These are phyloP conservation scores for Diaporthe amygdali DNA, from an alignment of 2,329 filamentous ascomycete genomes.

Conservation along the genomic window DNA sequence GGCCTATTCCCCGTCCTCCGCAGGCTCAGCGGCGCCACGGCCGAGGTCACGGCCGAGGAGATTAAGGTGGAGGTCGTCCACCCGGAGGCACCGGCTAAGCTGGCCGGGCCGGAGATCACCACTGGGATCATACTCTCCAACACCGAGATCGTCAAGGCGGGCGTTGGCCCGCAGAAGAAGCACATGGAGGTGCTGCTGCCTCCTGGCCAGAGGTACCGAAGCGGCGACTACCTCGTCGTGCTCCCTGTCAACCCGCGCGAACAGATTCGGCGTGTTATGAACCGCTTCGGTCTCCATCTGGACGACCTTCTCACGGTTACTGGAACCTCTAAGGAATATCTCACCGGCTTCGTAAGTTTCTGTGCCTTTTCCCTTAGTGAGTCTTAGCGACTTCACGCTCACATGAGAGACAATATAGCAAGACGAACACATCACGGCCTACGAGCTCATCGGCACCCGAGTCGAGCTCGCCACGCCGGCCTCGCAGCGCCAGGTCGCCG, in stretches of 20 bases:
- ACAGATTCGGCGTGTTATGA: constrained; percentile 59
- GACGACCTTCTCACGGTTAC: constrained; percentile 61
- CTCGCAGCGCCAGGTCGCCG: constrained; percentile 28
- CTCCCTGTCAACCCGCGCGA: constrained; percentile 62
- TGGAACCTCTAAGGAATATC: constrained; percentile 37
- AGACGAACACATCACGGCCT: constrained; percentile 25
- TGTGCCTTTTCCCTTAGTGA: background rate
- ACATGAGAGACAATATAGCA: background rate
- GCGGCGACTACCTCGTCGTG: constrained; percentile 67
- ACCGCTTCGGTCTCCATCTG: constrained; percentile 61
- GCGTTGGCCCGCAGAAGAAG: constrained; percentile 27
- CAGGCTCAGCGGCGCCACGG: constrained; percentile 22
- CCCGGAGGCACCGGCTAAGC: constrained; percentile 24
- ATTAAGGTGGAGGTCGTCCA: constrained; percentile 26
- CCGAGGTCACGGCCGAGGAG: constrained; percentile 23
- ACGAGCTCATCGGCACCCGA: constrained; percentile 27
- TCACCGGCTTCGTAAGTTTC: constrained; percentile 26
- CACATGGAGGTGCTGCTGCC: constrained; percentile 31
- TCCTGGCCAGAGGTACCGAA: constrained; percentile 54
- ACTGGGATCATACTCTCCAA: constrained; percentile 22
- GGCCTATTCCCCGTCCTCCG: constrained; percentile 37
- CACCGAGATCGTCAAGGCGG: constrained; percentile 25
- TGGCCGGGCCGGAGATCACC: constrained; percentile 24
- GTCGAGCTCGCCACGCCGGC: constrained; percentile 30
- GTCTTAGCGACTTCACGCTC: background rate